Evolutionary conservation across 371 early-diverging fungal genomes (phyloP), one percentile per base, ranked within the genome.

Genomic region (Circinella umbellata): DNA sequence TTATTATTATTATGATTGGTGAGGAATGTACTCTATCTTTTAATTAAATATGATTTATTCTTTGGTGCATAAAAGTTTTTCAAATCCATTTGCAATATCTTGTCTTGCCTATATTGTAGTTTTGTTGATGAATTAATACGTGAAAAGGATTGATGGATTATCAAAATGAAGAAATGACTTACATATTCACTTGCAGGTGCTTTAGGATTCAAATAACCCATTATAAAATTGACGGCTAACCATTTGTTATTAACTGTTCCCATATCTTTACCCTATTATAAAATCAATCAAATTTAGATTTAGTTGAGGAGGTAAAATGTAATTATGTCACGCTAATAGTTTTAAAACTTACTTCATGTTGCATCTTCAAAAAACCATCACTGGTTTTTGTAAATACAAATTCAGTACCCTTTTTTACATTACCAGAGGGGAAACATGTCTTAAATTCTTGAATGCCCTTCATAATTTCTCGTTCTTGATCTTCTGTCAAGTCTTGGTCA

Each of bases 301-400:
- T 39, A 18, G 57, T 14, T 27, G 39, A 38, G n/a, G 46, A 59
- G 6, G 14, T 10, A 1, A 10, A 66, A 68, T 9, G 3, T 9
- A 42, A 42, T 0, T 42, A 42, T 42, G 6, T 42, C 42, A 1
- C 11, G 27, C 42, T 42, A 42, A 0, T 42, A 42, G 42, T 9
- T 42, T 42, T 42, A 42, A 42, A 42, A 42, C 66, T 70, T 81
- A 86, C 90, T 68, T 91, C 86, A 67, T 85, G 84, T 69, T 82
- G 81, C 67, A 91, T 80, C 34, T 84, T 78, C 64, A 91, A 74
- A 18, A 72, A 70, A 20, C 89, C 91, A 42, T 89, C 80, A 2
- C 71, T 77, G 5, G 87, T 87, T 74, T 90, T 90, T 68, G 88
- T 88, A 66, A 91, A 89, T 13, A 90, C 66, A 59, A 92, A 76